phyloP scores from a whole-genome alignment of 164 flowering plant genomes.

The Nymphaea thermarum region DNA sequence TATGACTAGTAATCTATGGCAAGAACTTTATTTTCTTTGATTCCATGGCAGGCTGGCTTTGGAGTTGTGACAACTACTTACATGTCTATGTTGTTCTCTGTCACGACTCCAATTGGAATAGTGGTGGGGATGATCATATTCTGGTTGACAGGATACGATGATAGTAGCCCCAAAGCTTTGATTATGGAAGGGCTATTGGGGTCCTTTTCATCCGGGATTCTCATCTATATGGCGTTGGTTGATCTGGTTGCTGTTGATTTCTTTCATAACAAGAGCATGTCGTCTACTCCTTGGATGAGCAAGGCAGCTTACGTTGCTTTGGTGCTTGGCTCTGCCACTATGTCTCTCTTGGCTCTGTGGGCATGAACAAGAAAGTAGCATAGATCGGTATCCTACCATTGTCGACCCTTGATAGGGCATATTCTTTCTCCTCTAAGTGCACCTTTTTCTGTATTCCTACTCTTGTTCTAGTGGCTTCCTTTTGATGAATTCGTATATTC shows the following conservation, averaged over 20 bases:
- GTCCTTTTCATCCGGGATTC: slow-evolving; percentile 50
- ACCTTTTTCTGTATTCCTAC: too few species aligned
- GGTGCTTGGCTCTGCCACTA: slow-evolving; percentile 53
- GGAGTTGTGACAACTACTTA: slow-evolving; percentile 40
- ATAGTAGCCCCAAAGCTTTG: slow-evolving; percentile 43
- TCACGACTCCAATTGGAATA: slow-evolving; percentile 69
- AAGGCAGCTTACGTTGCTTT: slow-evolving; percentile 42
- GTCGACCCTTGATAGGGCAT: too few species aligned
- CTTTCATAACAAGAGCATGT: slow-evolving; percentile 64
- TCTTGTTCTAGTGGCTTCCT: too few species aligned
- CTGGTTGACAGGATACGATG: slow-evolving; percentile 49
- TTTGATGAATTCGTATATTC: too few species aligned
- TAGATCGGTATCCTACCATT: too few species aligned
- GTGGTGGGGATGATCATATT: slow-evolving; percentile 52
- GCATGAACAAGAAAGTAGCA: slow-evolving; percentile 6
- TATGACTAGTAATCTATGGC: background rate
- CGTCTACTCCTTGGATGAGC: slow-evolving; percentile 26
- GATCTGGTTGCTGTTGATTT: slow-evolving; percentile 65
- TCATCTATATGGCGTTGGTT: slow-evolving; percentile 73
- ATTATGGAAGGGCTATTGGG: slow-evolving; percentile 62
- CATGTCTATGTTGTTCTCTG: slow-evolving; percentile 70
- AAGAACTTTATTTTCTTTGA: background rate
- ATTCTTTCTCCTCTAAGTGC: too few species aligned
- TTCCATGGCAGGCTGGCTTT: slow-evolving; percentile 47
- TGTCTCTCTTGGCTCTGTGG: slow-evolving; percentile 71